A percentile compares a stretch with the other conserved stretches of the same genome.
phyloP scores from a whole-genome alignment of 192 early-diverging fungal species.

The Linderina pennispora region DNA sequence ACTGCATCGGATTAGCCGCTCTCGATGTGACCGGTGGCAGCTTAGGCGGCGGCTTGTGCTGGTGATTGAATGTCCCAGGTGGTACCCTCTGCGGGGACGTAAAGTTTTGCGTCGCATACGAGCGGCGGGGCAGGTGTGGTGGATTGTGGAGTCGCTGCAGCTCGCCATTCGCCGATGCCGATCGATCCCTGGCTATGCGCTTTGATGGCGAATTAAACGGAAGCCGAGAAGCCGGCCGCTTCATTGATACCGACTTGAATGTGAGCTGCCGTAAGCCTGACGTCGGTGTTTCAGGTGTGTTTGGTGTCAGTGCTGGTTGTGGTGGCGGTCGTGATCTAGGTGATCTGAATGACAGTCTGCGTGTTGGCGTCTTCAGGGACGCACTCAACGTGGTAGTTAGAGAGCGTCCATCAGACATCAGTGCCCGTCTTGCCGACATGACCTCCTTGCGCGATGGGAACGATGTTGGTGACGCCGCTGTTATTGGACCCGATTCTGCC shows the following conservation, averaged over 20 bases:
- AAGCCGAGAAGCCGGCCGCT: conserved; percentile 8
- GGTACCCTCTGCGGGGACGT: too few relatives aligned
- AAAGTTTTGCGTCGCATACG: too few relatives aligned
- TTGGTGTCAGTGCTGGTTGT: not conserved
- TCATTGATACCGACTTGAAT: conserved; percentile 27
- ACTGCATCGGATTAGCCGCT: too few relatives aligned
- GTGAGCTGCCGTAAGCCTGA: conserved; percentile 10
- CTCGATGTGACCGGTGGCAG: not conserved
- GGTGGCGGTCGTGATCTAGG: not conserved
- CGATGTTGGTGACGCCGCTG: conserved; percentile 2
- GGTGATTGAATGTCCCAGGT: not conserved
- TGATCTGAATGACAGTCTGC: not conserved
- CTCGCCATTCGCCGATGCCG: not conserved
- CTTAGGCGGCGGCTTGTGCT: not conserved
- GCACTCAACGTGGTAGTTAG: too few relatives aligned
- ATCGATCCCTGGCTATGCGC: conserved; percentile 5
- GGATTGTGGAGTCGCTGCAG: not conserved
- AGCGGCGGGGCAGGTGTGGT: too few relatives aligned
- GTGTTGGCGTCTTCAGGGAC: too few relatives aligned
- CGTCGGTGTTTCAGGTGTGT: too few relatives aligned
- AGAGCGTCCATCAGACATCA: conserved; percentile 11
- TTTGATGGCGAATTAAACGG: conserved; percentile 37
- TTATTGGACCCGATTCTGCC: not conserved
- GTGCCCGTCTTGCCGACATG: conserved; percentile 27
- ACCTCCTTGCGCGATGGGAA: conserved; percentile 39